A percentile compares a stretch with the other conserved stretches of the same genome.
These are phyloP conservation scores for Fusarium cicatricum DNA, from an alignment of 2,329 filamentous ascomycete genomes.

Conservation along the genomic window DNA sequence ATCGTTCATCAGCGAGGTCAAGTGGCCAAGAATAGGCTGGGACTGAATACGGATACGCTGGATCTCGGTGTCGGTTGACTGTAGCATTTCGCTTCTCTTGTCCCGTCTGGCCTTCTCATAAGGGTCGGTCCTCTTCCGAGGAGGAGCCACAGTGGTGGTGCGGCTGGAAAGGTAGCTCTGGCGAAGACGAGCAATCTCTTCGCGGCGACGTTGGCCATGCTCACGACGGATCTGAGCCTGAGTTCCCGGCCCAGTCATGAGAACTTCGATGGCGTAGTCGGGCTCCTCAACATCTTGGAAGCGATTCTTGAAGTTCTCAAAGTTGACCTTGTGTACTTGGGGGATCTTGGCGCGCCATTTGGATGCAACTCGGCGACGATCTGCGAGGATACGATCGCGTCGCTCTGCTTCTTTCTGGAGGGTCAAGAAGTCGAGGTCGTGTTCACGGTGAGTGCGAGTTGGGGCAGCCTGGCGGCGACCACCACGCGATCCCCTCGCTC, in stretches of 20 bases:
- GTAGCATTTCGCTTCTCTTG: conserved; percentile 36
- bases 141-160: neutral
- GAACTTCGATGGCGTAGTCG: conserved; percentile 52
- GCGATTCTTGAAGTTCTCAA: conserved; percentile 55
- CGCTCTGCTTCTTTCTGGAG: conserved; percentile 49
- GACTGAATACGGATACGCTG: conserved; percentile 53
- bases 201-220: conserved; percentile 46
- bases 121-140: conserved; percentile 14
- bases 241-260: conserved; percentile 47
- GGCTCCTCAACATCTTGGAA: conserved; percentile 47
- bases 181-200: conserved; percentile 47
- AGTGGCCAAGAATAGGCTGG: conserved; percentile 49
- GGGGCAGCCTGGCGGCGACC: conserved; percentile 10
- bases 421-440: conserved; percentile 42
- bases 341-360: conserved; percentile 54
- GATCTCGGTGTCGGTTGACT: conserved; percentile 40
- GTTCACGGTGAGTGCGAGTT: conserved; percentile 34
- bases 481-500: conserved; percentile 1
- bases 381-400: conserved; percentile 48
- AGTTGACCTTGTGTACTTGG: conserved; percentile 51
- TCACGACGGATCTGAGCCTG: conserved; percentile 52
- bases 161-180: conserved; percentile 41
- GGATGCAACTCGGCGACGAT: conserved; percentile 46
- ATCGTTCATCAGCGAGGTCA: conserved; percentile 49
- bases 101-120: conserved; percentile 36